Percentiles rank a stretch among this genome's conserved stretches.
phyloP scores from a whole-genome alignment of 2,329 filamentous ascomycete species.

The Neospermospora avenae region DNA sequence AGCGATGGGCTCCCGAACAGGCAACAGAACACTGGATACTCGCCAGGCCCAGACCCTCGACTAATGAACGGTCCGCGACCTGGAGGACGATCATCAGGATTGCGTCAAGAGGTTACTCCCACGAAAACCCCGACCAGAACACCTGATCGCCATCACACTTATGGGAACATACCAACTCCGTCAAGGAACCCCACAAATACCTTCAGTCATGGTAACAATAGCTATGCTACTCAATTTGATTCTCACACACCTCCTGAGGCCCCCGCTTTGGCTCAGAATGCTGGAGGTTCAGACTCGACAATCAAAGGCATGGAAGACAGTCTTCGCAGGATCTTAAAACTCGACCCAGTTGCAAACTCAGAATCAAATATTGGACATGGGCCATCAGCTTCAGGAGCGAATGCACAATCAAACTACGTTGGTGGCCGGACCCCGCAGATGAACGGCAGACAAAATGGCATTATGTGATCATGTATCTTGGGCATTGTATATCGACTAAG shows the following conservation, averaged over 20 bases:
- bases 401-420: conserved; percentile 27
- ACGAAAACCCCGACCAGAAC: conserved; percentile 31
- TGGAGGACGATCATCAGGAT: conserved; percentile 30
- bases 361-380: conserved; percentile 10
- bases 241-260: conserved; percentile 20
- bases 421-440: conserved; percentile 26
- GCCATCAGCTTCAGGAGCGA: conserved; percentile 18
- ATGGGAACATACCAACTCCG: conserved; percentile 23
- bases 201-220: conserved; percentile 11
- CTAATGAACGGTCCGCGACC: conserved; percentile 16
- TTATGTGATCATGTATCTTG: conserved; percentile 27
- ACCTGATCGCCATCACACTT: conserved; percentile 22
- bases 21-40: conserved; percentile 17
- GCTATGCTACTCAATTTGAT: conserved; percentile 15
- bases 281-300: conserved; percentile 20
- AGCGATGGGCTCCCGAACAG: conserved; percentile 14
- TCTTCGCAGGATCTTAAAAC: conserved; percentile 35
- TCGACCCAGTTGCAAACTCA: conserved; percentile 27
- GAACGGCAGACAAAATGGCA: conserved; percentile 28
- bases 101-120: conserved; percentile 35
- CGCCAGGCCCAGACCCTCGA: conserved; percentile 17
- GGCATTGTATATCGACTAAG: conserved; percentile 14
- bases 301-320: conserved; percentile 35
- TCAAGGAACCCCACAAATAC: conserved; percentile 23
- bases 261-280: conserved; percentile 17